Conservation (phyloP, 148 eudicot species). For the Spergularia marina region DNA sequence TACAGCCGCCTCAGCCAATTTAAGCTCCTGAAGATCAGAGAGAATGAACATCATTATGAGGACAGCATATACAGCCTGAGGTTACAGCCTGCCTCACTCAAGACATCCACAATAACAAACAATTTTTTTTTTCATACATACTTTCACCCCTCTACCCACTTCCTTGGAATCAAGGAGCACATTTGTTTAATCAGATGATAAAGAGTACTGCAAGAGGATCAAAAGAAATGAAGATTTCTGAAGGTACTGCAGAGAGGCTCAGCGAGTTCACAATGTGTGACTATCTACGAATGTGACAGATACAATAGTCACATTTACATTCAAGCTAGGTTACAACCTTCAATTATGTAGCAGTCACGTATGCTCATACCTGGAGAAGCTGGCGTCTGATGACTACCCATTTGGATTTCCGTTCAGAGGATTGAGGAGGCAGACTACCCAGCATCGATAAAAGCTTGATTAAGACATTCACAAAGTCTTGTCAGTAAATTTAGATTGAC, state of each 20-base stretch:
- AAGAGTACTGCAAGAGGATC: not conserved
- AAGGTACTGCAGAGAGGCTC: conserved; percentile 2
- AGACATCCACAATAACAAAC: not conserved
- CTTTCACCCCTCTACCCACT: not conserved
- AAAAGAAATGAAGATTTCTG: conserved; percentile 3
- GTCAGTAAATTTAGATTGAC: conserved; percentile 3
- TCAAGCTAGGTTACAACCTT: not conserved
- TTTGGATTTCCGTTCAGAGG: conserved; percentile 77
- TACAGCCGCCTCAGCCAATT: conserved; percentile 70
- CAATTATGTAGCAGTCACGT: not conserved
- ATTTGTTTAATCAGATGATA: not conserved
- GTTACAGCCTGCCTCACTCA: not conserved
- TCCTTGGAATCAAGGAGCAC: not conserved
- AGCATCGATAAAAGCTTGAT: conserved; percentile 80
- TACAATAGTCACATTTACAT: not conserved
- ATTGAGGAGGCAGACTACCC: conserved; percentile 84
- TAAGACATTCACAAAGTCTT: not conserved
- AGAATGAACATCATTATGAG: conserved; percentile 6
- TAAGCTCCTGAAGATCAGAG: conserved; percentile 66
- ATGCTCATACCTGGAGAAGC: conserved; percentile 71
- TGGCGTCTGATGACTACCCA: conserved; percentile 95
- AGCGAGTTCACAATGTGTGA: not conserved
- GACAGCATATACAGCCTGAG: not conserved
- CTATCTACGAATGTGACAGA: not conserved
- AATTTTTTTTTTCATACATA: not conserved